Evolutionary conservation across 345 rosid species (phyloP).

Genomic region (Crucihimalaya himalaica): DNA sequence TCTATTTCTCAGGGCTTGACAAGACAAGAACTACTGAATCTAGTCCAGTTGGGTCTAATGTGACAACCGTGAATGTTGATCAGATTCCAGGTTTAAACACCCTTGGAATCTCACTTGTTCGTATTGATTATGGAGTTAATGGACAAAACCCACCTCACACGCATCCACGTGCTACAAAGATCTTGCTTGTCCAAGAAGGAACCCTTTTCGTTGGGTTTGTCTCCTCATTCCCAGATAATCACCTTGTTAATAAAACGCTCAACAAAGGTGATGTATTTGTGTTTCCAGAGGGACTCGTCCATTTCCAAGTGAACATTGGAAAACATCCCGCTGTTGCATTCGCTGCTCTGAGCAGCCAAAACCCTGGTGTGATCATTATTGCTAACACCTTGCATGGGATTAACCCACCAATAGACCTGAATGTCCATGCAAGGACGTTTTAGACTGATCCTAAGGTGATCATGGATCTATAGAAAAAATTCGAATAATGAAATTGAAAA

Average conservation of each 20-base stretch:
- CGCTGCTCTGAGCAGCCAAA: conserved; percentile 1
- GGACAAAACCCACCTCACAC: conserved; percentile 26
- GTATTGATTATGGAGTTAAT: neutral
- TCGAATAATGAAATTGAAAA: neutral
- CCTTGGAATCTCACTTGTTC: conserved; percentile 12
- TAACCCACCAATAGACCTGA: neutral
- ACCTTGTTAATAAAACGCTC: neutral
- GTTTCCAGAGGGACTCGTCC: conserved; percentile 22
- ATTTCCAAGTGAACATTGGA: neutral
- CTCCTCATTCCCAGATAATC: neutral
- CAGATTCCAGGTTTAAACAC: conserved; percentile 16
- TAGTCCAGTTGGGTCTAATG: neutral
- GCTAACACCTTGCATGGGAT: neutral
- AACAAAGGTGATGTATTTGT: neutral
- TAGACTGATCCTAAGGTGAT: neutral
- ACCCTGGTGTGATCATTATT: neutral
- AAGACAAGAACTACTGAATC: neutral
- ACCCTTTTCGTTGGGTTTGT: neutral
- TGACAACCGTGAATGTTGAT: neutral
- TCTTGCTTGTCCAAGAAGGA: conserved; percentile 4
- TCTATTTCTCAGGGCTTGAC: neutral
- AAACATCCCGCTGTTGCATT: neutral
- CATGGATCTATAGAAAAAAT: neutral
- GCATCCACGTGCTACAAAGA: conserved; percentile 32
- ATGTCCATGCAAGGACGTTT: neutral